Percentiles rank a stretch among this genome's conserved stretches.
Evolutionary conservation across 805 yeast genomes (phyloP).

Genomic region (Suhomyces tanzawaensis): DNA sequence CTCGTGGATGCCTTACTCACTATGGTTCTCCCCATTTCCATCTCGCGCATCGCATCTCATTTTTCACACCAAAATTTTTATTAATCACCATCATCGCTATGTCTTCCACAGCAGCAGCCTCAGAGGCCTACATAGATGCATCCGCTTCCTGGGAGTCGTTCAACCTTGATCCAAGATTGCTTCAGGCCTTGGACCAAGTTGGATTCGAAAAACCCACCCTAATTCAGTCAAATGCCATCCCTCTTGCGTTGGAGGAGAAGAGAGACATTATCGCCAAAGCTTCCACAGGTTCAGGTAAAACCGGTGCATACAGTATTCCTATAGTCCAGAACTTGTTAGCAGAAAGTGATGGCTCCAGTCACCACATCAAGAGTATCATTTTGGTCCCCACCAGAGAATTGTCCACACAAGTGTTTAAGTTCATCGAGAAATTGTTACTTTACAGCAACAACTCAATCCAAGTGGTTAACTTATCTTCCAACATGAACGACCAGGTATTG

Average conservation of each 20-base stretch:
- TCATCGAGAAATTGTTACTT: slow-evolving; percentile 63
- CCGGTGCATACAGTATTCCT: slow-evolving; percentile 87
- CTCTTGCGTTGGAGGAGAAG: slow-evolving; percentile 83
- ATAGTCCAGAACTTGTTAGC: slow-evolving; percentile 70
- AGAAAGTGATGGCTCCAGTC: slow-evolving; percentile 16
- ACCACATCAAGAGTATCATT: slow-evolving; percentile 56
- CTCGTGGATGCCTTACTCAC: too few relatives aligned
- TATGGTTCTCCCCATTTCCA: too few relatives aligned
- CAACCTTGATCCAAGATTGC: slow-evolving; percentile 75
- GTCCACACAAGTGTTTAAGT: slow-evolving; percentile 76
- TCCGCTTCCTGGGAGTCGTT: slow-evolving; percentile 70
- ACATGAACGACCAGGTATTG: slow-evolving; percentile 66
- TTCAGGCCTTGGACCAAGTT: slow-evolving; percentile 77
- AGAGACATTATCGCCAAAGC: slow-evolving; percentile 93
- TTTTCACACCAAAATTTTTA: slow-evolving; percentile 2
- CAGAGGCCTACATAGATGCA: slow-evolving; percentile 71
- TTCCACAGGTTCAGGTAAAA: slow-evolving; percentile 94
- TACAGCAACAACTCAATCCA: slow-evolving; percentile 69
- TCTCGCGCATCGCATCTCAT: slow-evolving; percentile 10
- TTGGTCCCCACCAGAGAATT: slow-evolving; percentile 93
- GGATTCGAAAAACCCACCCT: slow-evolving; percentile 87
- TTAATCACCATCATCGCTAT: slow-evolving; percentile 3
- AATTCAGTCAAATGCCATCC: slow-evolving; percentile 89
- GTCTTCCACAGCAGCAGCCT: slow-evolving; percentile 42
- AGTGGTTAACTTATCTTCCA: slow-evolving; percentile 64